A percentile compares a stretch with the other conserved stretches of the same genome.
These are phyloP conservation scores for Emydomyces testavorans DNA, from an alignment of 2,329 filamentous ascomycete genomes.

Conservation along the genomic window DNA sequence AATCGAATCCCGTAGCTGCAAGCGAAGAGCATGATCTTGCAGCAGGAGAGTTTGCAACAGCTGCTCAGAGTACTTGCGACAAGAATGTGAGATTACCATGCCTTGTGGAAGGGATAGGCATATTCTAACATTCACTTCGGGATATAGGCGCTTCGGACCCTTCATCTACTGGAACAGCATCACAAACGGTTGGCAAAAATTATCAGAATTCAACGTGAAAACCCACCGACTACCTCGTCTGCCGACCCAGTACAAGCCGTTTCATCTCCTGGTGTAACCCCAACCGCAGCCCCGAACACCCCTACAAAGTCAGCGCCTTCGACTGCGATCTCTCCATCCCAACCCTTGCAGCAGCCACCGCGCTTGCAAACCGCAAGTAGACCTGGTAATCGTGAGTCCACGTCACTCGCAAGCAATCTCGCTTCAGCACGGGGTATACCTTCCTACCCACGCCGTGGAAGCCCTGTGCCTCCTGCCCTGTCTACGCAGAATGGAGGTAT, in stretches of 20 bases:
- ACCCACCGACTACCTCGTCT: slow-evolving; percentile 26
- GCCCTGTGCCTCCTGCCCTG: slow-evolving; percentile 59
- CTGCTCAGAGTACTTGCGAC: slow-evolving; percentile 59
- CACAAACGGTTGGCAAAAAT: slow-evolving; percentile 74
- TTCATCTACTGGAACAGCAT: slow-evolving; percentile 76
- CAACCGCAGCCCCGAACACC: slow-evolving; percentile 12
- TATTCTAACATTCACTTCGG: slow-evolving; percentile 20
- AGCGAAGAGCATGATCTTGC: slow-evolving; percentile 80
- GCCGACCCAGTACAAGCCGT: background rate
- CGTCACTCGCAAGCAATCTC: slow-evolving; percentile 77
- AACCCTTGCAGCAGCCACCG: slow-evolving; percentile 29
- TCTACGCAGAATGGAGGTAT: slow-evolving; percentile 64
- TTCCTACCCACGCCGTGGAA: slow-evolving; percentile 44
- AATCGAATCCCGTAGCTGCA: slow-evolving; percentile 62
- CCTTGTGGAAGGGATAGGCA: background rate
- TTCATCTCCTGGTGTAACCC: background rate
- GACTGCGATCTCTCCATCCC: slow-evolving; percentile 22
- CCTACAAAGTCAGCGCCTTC: slow-evolving; percentile 17
- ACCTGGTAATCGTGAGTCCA: slow-evolving; percentile 52
- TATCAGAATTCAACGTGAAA: slow-evolving; percentile 56
- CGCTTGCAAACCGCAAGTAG: slow-evolving; percentile 33
- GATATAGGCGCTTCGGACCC: slow-evolving; percentile 66
- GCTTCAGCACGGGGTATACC: slow-evolving; percentile 74
- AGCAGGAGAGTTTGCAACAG: slow-evolving; percentile 76
- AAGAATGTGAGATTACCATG: slow-evolving; percentile 36